Evolutionary conservation across 164 flowering plant species (phyloP), one percentile per base, ranked within the genome.

Genomic region (Macadamia tetraphylla): DNA sequence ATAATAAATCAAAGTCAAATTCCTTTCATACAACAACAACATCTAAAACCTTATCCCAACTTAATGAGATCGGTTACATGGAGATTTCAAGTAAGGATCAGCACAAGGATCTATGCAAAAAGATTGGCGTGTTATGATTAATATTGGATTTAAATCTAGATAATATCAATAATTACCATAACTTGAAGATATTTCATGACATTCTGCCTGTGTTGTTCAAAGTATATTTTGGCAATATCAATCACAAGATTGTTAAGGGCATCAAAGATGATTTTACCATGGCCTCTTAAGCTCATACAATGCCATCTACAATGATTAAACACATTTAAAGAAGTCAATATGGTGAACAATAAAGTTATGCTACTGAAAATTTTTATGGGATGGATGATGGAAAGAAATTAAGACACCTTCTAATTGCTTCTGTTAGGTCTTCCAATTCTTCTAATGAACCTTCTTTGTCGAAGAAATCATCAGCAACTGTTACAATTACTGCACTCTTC

Each of bases 291-390:
- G 31, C 73, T 73, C 35, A 64, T 66, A 1, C 62, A 67, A 56
- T 79, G 75, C 86, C 86, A 83, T 69, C 86, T 83, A 72, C 9
- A 29, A 13, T 67, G 8, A 65, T 58, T 46, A 18, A 67, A 58
- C 29, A 62, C 23, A 8, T 43, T 14, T 2, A n/a, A n/a, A n/a
- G 49, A 11, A 42, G n/a, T 58, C 29, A n/a, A 17, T 12, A 62
- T 0, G n/a, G 43, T 10, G 29, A 43, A 23, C 4, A 43, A 14
- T 2, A 15, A 7, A n/a, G 6, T 2, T 9, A 8, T 53, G 3
- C 14, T 17, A 14, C 14, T 17, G 3, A 14, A 53, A 53, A 53
- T 14, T 4, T 53, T 14, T 42, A 62, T 6, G 10, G 43, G 12
- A 32, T 23, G 51, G n/a, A 18, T 10, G 7, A 9, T 32, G 3